phyloP scores from a whole-genome alignment of 2,329 filamentous ascomycete species.

The Fusarium sp. region DNA sequence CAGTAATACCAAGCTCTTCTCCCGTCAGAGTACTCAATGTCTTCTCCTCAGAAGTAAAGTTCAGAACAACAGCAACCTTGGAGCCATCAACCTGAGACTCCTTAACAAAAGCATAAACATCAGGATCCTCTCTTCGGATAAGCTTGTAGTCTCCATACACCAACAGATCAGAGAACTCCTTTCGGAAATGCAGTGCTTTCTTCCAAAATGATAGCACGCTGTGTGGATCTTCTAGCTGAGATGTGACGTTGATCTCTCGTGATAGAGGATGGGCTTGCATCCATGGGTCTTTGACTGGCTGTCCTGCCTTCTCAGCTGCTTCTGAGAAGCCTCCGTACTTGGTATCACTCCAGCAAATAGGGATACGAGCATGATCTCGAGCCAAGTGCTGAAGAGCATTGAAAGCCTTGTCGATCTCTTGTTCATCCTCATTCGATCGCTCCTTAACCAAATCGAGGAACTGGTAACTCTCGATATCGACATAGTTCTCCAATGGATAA shows the following conservation, averaged over 20 bases:
- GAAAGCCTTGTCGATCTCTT: constrained; percentile 53
- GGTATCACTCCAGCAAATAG: constrained; percentile 69
- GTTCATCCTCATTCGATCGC: constrained; percentile 45
- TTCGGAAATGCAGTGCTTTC: constrained; percentile 46
- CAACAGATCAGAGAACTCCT: constrained; percentile 48
- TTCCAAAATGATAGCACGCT: constrained; percentile 53
- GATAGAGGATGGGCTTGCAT: constrained; percentile 51
- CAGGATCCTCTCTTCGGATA: constrained; percentile 40
- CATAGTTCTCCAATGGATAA: constrained; percentile 68
- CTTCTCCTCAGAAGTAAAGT: constrained; percentile 50
- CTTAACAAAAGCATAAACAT: constrained; percentile 49
- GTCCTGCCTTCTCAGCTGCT: constrained; percentile 49
- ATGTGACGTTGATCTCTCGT: constrained; percentile 64
- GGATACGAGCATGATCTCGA: constrained; percentile 74
- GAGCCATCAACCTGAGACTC: constrained; percentile 39
- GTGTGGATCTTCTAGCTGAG: constrained; percentile 58
- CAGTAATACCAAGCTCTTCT: constrained; percentile 40
- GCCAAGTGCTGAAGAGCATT: constrained; percentile 50
- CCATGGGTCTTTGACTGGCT: constrained; percentile 48
- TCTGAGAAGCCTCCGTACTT: constrained; percentile 52
- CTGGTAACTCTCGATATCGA: constrained; percentile 62
- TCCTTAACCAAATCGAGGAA: constrained; percentile 50
- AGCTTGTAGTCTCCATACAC: constrained; percentile 52
- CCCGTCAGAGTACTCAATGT: constrained; percentile 31
- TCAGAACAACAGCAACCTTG: constrained; percentile 48